Evolutionary conservation across 2,329 filamentous ascomycete genomes (phyloP), one percentile per base, ranked within the genome.

Genomic region (Fusarium torulosum): DNA sequence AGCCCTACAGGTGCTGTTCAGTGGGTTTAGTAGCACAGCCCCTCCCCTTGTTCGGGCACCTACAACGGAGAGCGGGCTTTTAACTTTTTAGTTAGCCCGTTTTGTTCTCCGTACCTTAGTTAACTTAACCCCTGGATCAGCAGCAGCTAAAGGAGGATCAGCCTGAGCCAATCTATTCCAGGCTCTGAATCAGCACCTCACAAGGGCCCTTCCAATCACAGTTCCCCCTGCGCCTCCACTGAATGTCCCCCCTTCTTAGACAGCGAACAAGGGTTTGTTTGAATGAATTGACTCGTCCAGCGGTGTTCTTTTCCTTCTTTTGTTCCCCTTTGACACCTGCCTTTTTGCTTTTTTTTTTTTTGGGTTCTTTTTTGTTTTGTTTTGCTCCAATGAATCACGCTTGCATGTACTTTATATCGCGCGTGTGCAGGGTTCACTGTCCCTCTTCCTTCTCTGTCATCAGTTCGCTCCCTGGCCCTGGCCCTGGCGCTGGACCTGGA

Each of bases 141-240:
- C 21, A 33, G 29, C 35, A 37, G 35, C 35, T 9, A 37, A 9
- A n/a, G 35, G 35, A 35, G 52, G 53, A 51, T 53, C 53, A 58
- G 35, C 58, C 53, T 51, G 44, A 43, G 33, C 35, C 53, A 52
- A 42, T 61, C 58, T 61, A 61, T 61, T 52, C 43, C 42, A 53
- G 43, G 46, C 31, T 13, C 21, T 47, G 21, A n/a, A 29, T 29
- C 27, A 13, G 27, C 27, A 29, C 27, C 27, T 29, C 11, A 4
- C 27, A 13, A 10, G 10, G 27, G 10, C 27, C 14, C 27, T 47
- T 41, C 63, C 63, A 66, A 66, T 66, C 62, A 63, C 27, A 25
- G 33, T 25, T 10, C 27, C 4, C 23, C 43, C 50, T 66, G 63
- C 62, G 62, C 63, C 62, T 62, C 61, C 63, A 60, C 55, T 43